These are phyloP conservation scores for Groenewaldozyma sp. DNA, from an alignment of 1,139 yeast genomes.

Conservation along the genomic window DNA sequence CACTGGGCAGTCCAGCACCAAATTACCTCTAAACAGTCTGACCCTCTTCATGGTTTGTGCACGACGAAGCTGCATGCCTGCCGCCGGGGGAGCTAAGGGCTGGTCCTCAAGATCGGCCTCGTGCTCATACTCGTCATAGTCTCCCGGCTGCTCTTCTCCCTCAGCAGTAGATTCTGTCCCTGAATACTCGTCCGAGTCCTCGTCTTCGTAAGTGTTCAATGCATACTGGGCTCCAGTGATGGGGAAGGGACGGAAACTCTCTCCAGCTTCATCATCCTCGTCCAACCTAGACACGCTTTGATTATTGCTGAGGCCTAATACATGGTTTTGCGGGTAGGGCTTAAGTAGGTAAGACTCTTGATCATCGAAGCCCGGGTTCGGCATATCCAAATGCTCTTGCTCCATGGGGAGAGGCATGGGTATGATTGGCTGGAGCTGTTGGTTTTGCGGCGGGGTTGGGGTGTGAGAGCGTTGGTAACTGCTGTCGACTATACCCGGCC, in stretches of 20 bases:
- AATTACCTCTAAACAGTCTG: constrained; percentile 56
- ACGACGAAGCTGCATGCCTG: constrained; percentile 26
- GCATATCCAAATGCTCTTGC: constrained; percentile 1
- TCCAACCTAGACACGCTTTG: constrained; percentile 18
- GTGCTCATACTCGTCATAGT: constrained; percentile 4
- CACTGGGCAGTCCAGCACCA: constrained; percentile 73
- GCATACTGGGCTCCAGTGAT: constrained; percentile 32
- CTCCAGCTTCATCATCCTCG: no score
- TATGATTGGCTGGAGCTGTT: constrained; percentile 1
- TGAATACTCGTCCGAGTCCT: constrained; percentile 16
- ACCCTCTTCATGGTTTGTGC: constrained; percentile 41
- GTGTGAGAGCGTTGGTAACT: no score
- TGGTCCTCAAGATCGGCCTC: constrained; percentile 1
- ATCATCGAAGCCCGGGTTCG: constrained; percentile 11
- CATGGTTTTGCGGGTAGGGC: constrained; percentile 14
- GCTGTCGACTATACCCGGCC: not conserved
- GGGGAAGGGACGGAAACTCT: constrained; percentile 29
- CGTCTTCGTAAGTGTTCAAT: constrained; percentile 30
- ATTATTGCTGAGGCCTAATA: constrained; percentile 11
- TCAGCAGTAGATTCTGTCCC: constrained; percentile 15
- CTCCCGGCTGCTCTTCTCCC: constrained; percentile 12
- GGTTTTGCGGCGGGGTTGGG: no score
- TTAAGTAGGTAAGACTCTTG: constrained; percentile 18
- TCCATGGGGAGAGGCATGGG: not conserved
- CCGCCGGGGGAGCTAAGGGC: constrained; percentile 17